Percentiles rank a stretch among this genome's conserved stretches.
These are phyloP conservation scores for Cryphonectria nitschkei DNA, from an alignment of 2,329 filamentous ascomycete species.

Conservation along the genomic window DNA sequence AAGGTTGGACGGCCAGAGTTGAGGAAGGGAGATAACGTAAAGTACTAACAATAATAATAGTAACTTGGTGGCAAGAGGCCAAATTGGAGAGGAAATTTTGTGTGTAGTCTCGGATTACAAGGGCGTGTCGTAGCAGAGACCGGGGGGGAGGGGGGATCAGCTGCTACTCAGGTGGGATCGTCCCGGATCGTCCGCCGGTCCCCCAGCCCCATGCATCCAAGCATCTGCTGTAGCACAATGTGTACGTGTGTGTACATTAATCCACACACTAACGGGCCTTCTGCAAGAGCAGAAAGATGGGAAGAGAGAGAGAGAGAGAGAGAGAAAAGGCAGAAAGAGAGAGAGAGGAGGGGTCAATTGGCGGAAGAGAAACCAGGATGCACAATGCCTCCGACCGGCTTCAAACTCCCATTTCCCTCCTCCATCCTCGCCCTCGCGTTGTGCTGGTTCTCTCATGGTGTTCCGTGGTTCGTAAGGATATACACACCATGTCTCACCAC, in stretches of 20 bases:
- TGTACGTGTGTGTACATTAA: neutral
- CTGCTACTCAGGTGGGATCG: neutral
- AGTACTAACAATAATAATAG: neutral
- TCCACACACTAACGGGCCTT: neutral
- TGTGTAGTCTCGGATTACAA: neutral
- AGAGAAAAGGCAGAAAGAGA: neutral
- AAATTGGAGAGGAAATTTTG: neutral
- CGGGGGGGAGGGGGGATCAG: too few relatives aligned
- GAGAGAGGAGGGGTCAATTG: neutral
- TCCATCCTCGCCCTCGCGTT: neutral
- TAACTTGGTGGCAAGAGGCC: neutral
- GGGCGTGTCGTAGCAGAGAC: too few relatives aligned
- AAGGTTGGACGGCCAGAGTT: neutral
- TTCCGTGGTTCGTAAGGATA: neutral
- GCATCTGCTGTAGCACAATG: neutral
- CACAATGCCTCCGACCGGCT: neutral
- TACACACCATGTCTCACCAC: neutral
- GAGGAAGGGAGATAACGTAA: too few relatives aligned
- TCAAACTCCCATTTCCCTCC: slow-evolving; percentile 10
- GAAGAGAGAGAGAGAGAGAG: too few relatives aligned
- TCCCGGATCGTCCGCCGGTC: slow-evolving; percentile 2
- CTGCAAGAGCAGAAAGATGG: too few relatives aligned
- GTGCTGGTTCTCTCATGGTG: neutral
- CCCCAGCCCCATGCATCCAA: neutral
- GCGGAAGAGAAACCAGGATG: neutral